Conservation (phyloP, 2,329 filamentous ascomycete species). For the Chrysoporthe cubensis region DNA sequence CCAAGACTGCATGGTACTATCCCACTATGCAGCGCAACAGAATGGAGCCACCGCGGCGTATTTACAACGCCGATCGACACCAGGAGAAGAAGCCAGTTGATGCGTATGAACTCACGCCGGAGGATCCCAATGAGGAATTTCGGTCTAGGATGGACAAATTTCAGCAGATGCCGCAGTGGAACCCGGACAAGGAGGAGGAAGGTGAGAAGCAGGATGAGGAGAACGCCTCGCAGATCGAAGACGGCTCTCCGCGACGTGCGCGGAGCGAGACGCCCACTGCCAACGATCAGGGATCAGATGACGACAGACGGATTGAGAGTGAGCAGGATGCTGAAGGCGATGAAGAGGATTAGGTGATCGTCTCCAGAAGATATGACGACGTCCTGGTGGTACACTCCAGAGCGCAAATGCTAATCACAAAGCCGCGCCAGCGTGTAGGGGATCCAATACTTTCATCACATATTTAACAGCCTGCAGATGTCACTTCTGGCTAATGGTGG, state of each 20-base stretch:
- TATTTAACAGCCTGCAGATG: no score
- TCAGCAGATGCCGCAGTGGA: conserved; percentile 56
- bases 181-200: conserved; percentile 45
- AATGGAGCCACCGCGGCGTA: conserved; percentile 65
- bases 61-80: conserved; percentile 57
- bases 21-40: conserved; percentile 67
- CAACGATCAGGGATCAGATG: conserved; percentile 26
- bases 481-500: no score
- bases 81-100: conserved; percentile 58
- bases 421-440: background rate
- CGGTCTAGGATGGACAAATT: conserved; percentile 55
- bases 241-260: conserved; percentile 25
- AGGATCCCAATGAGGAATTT: conserved; percentile 60
- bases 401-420: background rate
- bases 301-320: conserved; percentile 27
- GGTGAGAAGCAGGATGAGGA: conserved; percentile 38
- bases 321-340: conserved; percentile 37
- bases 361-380: background rate
- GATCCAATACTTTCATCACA: background rate
- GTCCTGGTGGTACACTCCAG: background rate
- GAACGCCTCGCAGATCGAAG: conserved; percentile 30
- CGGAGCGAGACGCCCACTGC: conserved; percentile 29
- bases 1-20: conserved; percentile 68
- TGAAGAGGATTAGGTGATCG: conserved; percentile 35
- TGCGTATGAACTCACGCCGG: conserved; percentile 58